Evolutionary conservation across 164 flowering plant genomes (phyloP).

Genomic region (Magnolia changhungtana): DNA sequence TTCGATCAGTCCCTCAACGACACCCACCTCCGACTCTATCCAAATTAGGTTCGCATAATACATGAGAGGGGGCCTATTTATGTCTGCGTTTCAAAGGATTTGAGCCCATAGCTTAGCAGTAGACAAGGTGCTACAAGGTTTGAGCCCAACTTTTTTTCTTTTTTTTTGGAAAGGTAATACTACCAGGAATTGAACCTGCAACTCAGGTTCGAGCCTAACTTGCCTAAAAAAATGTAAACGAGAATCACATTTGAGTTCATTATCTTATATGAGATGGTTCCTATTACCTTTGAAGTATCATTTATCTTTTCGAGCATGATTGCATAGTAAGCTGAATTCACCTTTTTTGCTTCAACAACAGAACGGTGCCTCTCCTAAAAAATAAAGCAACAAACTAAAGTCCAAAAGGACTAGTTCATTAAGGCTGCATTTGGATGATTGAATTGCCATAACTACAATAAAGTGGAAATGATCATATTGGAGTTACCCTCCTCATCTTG

Average conservation of each 20-base stretch:
- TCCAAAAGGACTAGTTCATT: too few species aligned
- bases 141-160: too few species aligned
- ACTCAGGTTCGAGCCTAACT: neutral
- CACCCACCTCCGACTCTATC: too few species aligned
- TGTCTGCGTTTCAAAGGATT: too few species aligned
- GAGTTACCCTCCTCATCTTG: neutral
- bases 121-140: too few species aligned
- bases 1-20: too few species aligned
- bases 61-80: too few species aligned
- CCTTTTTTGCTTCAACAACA: conserved; percentile 24
- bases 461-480: neutral
- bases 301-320: conserved; percentile 24
- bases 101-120: too few species aligned
- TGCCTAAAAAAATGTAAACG: neutral
- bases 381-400: neutral
- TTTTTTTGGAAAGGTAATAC: too few species aligned
- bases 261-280: neutral
- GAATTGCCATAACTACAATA: neutral
- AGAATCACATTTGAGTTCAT: neutral
- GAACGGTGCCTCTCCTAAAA: conserved; percentile 30
- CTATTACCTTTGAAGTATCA: neutral
- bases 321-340: conserved; percentile 21
- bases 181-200: neutral
- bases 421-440: neutral
- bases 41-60: too few species aligned